Base-by-base conservation (phyloP, 306 rosid species). In the Vigna trinervia region DNA sequence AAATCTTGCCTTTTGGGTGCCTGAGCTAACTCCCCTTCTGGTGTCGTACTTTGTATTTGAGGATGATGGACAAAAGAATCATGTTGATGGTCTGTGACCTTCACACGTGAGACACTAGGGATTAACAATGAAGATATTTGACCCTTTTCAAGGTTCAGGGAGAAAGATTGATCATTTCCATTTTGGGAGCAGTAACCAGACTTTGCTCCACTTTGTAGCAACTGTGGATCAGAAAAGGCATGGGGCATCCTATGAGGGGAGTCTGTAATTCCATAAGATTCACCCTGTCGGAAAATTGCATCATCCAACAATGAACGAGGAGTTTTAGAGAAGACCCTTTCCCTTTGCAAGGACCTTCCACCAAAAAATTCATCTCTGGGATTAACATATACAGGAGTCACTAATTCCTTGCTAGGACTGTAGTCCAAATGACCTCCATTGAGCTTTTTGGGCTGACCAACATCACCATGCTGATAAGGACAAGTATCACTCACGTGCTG, bases 161-260 rank as follows among this genome's bases (percentile, higher is more conserved):
- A 87, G 65, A 83, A 78, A 46, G 80, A 85, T 3, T 72, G 85
- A 80, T 67, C 62, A 39, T 76, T 39, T 81, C 86, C 87, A 69
- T 89, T 90, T 78, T 80, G 92, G 2, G 90, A 86, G 85, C 83
- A 65, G 86, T 46, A 75, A 41, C 68, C 87, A 86, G 88, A 88
- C 83, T 69, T 85, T 64, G 76, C 51, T 84, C 86, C 94, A 76
- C 77, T 89, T 68, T 84, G 88, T 10, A 82, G 80, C 87, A 91
- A 80, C 76, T 86, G 87, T 38, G 97, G 85, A 85, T 91, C 97
- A 63, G 97, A 91, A 78, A 81, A 88, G 0, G 88, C 90, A 86
- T 88, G 92, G n/a, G 85, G 61, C 68, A 91, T 78, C 69, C 89
- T 87, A 58, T 22, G 82, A 66, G 75, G 66, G 74, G 82, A 64